phyloP scores from a whole-genome alignment of 78 protist species.

The Anaeramoeba flamelloides region DNA sequence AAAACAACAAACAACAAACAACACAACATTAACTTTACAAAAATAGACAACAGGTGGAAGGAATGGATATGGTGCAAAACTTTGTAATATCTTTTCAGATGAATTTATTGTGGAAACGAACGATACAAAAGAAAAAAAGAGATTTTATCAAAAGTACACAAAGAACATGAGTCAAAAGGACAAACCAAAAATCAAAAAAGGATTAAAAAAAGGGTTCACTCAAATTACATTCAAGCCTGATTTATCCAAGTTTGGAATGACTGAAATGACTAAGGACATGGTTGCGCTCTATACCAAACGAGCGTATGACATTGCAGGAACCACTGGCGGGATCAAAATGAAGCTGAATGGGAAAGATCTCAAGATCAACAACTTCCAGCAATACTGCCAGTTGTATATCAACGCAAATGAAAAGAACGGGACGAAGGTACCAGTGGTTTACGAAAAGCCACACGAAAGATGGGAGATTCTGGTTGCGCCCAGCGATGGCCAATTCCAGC shows the following conservation, averaged over 20 bases:
- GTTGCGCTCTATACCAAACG: constrained; percentile 48
- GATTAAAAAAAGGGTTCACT: constrained; percentile 31
- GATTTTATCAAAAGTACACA: constrained; percentile 24
- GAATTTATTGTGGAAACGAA: neutral
- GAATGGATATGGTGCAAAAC: constrained; percentile 64
- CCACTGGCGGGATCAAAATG: neutral
- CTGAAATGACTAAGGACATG: constrained; percentile 51
- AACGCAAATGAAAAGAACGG: too few species aligned
- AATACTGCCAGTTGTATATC: neutral
- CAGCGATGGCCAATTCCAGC: constrained; percentile 38
- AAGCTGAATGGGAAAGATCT: neutral
- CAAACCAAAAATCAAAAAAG: constrained; percentile 13
- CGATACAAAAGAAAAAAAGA: neutral
- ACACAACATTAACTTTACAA: too few species aligned
- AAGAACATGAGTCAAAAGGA: constrained; percentile 41
- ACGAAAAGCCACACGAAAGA: constrained; percentile 10
- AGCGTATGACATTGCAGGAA: constrained; percentile 79
- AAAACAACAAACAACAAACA: too few species aligned
- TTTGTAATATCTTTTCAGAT: constrained; percentile 81
- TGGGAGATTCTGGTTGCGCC: constrained; percentile 28
- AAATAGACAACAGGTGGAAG: too few species aligned
- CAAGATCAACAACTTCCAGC: neutral
- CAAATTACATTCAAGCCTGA: constrained; percentile 43
- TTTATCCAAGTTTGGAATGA: constrained; percentile 43
- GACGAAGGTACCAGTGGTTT: neutral